These are phyloP conservation scores for Rostrohypoxylon terebratum DNA, from an alignment of 495 filamentous ascomycete genomes.

Conservation along the genomic window DNA sequence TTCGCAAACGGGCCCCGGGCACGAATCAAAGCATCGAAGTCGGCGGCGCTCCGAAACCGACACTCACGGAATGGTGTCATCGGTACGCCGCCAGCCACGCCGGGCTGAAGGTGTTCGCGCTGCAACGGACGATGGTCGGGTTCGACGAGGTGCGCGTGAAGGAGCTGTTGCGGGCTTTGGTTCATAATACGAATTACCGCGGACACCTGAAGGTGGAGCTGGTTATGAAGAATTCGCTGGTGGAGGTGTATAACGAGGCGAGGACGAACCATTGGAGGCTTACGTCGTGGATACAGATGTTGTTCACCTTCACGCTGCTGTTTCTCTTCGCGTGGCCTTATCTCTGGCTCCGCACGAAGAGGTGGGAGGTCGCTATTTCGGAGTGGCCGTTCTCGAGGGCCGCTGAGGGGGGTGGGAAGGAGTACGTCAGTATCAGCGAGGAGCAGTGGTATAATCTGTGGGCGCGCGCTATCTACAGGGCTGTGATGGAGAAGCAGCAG, in stretches of 20 bases:
- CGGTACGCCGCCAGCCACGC: conserved; percentile 63
- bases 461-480: conserved; percentile 56
- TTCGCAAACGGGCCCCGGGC: conserved; percentile 55
- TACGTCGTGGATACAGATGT: conserved; percentile 65
- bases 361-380: conserved; percentile 67
- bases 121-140: conserved; percentile 62
- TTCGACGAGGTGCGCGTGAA: conserved; percentile 62
- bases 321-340: conserved; percentile 74
- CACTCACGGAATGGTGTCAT: conserved; percentile 68
- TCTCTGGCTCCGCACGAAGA: conserved; percentile 69
- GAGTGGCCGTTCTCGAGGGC: conserved; percentile 64
- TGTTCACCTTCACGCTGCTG: conserved; percentile 70
- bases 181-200: conserved; percentile 70
- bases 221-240: conserved; percentile 58
- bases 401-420: conserved; percentile 44
- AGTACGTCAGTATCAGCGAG: conserved; percentile 61
- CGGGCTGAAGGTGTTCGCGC: conserved; percentile 63
- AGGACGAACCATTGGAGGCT: conserved; percentile 68
- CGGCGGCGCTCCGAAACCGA: conserved; percentile 52
- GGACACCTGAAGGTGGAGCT: conserved; percentile 65
- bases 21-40: conserved; percentile 54
- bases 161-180: conserved; percentile 57
- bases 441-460: conserved; percentile 62
- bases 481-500: conserved; percentile 57
- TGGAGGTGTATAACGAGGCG: conserved; percentile 67